Evolutionary conservation across 2,329 filamentous ascomycete species (phyloP), one percentile per base, ranked within the genome.

Genomic region (Coccinonectria pachysandricola): DNA sequence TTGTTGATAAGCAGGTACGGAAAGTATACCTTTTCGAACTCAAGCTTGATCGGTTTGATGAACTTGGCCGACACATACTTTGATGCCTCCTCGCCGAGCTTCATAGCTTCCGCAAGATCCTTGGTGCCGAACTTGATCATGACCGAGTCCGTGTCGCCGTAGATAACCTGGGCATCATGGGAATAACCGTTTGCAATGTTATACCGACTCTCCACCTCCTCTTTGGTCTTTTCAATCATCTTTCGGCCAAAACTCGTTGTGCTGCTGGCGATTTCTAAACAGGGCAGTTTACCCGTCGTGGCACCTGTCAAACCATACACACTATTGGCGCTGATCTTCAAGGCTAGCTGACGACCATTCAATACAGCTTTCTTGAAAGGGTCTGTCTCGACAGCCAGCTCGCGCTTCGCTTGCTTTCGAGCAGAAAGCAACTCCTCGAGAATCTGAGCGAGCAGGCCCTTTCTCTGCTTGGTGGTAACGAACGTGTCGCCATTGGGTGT

Each of bases 1-100:
- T 98, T 98, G 75, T 98, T 98, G 75, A 98, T 98, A 26, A 98
- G 69, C 17, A 98, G 68, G 52, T 98, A 98, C 1, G 91, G 91
- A 53, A 82, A 98, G 59, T 98, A 98, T 1, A 98, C 88, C 59
- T 98, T 98, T 56, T 98, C 91, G 57, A 98, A 98, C 55, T 98
- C 91, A 16, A 98, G 73, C 61, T 96, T 98, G 68, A 98, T 98
- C 4, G 91, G 91, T 50, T 91, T 92, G 53, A 87, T 64, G 52
- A 98, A 98, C 53, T 95, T 94, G 23, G 72, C 71, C 4, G 91
- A 95, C 20, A 98, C 91, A 43, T 66, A 92, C 12, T 78, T 68
- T 1, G 91, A 82, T 8, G 91, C 91, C 53, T 98, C 87, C 49
- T 94, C 72, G n/a, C 91, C 91, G 13, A 98, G 65, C 48, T 81